Evolutionary conservation across 768 basidiomycete species (phyloP), one percentile per base, ranked within the genome.

Genomic region (Chiua virens): DNA sequence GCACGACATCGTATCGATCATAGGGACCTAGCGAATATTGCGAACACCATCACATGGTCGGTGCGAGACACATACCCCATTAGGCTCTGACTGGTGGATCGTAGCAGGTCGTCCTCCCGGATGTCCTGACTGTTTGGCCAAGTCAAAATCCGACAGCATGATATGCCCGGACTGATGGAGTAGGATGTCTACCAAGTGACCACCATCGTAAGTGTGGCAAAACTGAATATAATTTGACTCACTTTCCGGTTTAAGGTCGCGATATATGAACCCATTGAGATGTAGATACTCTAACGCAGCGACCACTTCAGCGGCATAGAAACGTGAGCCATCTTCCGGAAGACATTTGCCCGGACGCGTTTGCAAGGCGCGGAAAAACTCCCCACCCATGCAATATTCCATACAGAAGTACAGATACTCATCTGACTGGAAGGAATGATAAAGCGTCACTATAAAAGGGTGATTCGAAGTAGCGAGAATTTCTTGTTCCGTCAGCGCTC

Each of bases 211-310:
- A 53, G 35, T 35, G 23, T 35, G 48, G 52, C 48, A 32, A 60
- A 49, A 47, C 40, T 56, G 41, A 41, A 54, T 38, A 47, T 18
- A 42, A 41, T 32, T 18, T 15, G 21, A 79, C 97, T 62, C 74
- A 99, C 97, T 99, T 76, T 99, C 97, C 28, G 97, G 97, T 72
- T 99, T 99, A 47, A 99, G 82, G 79, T 99, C 97, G 49, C 97
- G 85, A 75, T 99, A 99, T 62, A 98, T 98, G 76, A 95, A 98
- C 23, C 97, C 97, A 85, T 98, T 98, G 52, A 99, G 81, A 78
- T 99, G 97, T 49, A 99, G 79, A 69, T 99, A 99, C 76, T 99
- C 97, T 66, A 99, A 75, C 22, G 97, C 97, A 40, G 96, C 95
- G 47, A 90, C 88, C 28, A 99, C 97, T 75, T 99, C 97, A 57